Conservation (phyloP, 495 filamentous ascomycete species). For the Podospora bellae-mahoneyi region DNA sequence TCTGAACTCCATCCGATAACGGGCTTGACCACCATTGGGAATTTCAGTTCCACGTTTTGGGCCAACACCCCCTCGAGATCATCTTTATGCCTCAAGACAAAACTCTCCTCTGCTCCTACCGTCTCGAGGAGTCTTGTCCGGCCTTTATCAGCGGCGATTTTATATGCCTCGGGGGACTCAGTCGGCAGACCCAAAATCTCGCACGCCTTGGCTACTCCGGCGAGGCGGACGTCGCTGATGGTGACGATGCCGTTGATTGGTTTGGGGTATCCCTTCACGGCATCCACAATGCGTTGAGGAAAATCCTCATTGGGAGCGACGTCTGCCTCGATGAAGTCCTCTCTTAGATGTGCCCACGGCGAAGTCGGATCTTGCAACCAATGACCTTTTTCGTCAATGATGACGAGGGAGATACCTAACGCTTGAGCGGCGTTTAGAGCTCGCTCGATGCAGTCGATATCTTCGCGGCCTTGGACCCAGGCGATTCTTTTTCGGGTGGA, state of each 20-base stretch:
- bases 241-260: slow-evolving; percentile 29
- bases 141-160: slow-evolving; percentile 25
- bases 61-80: slow-evolving; percentile 14
- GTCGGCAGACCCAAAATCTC: slow-evolving; percentile 20
- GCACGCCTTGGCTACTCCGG: slow-evolving; percentile 20
- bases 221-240: slow-evolving; percentile 27
- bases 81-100: slow-evolving; percentile 13
- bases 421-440: slow-evolving; percentile 28
- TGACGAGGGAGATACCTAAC: slow-evolving; percentile 35
- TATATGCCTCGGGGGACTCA: slow-evolving; percentile 16
- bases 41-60: slow-evolving; percentile 18
- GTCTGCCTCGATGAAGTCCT: slow-evolving; percentile 29
- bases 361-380: slow-evolving; percentile 30
- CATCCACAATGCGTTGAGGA: slow-evolving; percentile 20
- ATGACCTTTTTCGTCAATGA: slow-evolving; percentile 36
- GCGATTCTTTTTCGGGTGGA: slow-evolving; percentile 15
- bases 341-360: slow-evolving; percentile 22
- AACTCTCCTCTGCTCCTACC: slow-evolving; percentile 15
- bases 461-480: slow-evolving; percentile 26
- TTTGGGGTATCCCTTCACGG: slow-evolving; percentile 18
- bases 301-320: slow-evolving; percentile 22
- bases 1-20: slow-evolving; percentile 42
- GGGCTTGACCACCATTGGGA: slow-evolving; percentile 48
- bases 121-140: slow-evolving; percentile 21
- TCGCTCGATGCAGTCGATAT: slow-evolving; percentile 15